Conservation (phyloP, 2,329 filamentous ascomycete species). For the Myriosclerotinia duriaeana region DNA sequence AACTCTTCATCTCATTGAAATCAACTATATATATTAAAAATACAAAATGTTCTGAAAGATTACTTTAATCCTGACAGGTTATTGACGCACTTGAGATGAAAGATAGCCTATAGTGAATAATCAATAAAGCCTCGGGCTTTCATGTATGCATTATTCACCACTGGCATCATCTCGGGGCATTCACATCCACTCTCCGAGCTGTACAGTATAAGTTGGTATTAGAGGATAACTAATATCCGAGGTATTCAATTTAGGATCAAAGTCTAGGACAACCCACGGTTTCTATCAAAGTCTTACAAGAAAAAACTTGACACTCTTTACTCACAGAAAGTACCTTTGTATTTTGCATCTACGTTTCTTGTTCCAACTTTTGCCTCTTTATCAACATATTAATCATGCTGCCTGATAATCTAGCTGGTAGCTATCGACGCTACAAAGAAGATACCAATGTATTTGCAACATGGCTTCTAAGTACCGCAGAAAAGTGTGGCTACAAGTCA, state of each 20-base stretch:
- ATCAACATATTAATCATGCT: not conserved
- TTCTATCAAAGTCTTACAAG: no score
- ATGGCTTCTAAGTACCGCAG: not conserved
- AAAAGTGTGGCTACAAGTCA: not conserved
- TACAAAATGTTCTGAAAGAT: no score
- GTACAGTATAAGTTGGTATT: no score
- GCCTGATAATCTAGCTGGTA: not conserved
- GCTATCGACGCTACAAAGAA: constrained; percentile 5
- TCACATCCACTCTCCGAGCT: no score
- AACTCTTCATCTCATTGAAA: not conserved
- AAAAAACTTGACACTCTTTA: no score
- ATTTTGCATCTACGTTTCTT: not conserved
- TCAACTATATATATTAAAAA: not conserved
- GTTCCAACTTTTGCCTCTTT: not conserved
- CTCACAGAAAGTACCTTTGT: not conserved
- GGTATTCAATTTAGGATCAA: no score
- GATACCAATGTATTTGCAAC: constrained; percentile 6
- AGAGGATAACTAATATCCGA: no score
- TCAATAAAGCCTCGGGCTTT: no score
- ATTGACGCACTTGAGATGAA: not conserved
- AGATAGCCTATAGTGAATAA: no score
- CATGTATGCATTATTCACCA: no score
- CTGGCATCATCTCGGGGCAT: no score
- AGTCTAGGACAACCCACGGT: no score
- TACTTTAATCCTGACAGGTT: not conserved